Conservation (phyloP, 352 stramenopile species). For the Globisporangium carolinianum region DNA sequence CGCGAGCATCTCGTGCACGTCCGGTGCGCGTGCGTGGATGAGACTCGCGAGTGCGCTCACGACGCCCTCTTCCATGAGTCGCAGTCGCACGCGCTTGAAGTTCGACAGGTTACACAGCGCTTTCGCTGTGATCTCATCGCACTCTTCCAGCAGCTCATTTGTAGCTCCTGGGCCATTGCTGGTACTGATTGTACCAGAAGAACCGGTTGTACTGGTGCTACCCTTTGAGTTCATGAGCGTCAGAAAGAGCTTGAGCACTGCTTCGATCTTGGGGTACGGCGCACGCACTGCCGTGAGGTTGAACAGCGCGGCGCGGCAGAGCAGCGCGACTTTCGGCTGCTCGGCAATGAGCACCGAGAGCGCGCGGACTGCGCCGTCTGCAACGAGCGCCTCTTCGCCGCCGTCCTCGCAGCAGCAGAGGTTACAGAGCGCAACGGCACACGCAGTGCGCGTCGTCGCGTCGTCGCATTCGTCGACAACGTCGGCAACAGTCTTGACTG, state of each 20-base stretch:
- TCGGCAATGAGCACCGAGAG: conserved; percentile 81
- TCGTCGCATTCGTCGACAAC: conserved; percentile 66
- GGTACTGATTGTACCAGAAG: not conserved
- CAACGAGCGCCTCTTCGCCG: conserved; percentile 71
- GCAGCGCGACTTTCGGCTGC: conserved; percentile 46
- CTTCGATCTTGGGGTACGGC: conserved; percentile 86
- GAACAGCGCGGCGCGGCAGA: conserved; percentile 77
- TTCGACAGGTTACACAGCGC: conserved; percentile 88
- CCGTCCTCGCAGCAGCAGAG: conserved; percentile 76
- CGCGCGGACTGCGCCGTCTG: conserved; percentile 73
- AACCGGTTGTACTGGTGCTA: not conserved
- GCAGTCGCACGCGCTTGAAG: conserved; percentile 70
- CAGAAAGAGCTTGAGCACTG: conserved; percentile 68
- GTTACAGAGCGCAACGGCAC: conserved; percentile 83
- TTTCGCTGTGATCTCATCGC: conserved; percentile 54
- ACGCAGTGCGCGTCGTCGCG: conserved; percentile 60
- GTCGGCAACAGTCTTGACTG: conserved; percentile 66
- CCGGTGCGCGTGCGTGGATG: conserved; percentile 31
- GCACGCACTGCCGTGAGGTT: conserved; percentile 85
- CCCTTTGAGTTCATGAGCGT: conserved; percentile 44
- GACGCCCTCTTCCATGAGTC: conserved; percentile 87
- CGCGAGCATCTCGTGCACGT: conserved; percentile 54
- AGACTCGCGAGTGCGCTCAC: conserved; percentile 62
- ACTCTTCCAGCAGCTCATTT: conserved; percentile 12
- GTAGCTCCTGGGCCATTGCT: too few relatives aligned